phyloP scores from a whole-genome alignment of 106 monocot species.

The Allium cepa region DNA sequence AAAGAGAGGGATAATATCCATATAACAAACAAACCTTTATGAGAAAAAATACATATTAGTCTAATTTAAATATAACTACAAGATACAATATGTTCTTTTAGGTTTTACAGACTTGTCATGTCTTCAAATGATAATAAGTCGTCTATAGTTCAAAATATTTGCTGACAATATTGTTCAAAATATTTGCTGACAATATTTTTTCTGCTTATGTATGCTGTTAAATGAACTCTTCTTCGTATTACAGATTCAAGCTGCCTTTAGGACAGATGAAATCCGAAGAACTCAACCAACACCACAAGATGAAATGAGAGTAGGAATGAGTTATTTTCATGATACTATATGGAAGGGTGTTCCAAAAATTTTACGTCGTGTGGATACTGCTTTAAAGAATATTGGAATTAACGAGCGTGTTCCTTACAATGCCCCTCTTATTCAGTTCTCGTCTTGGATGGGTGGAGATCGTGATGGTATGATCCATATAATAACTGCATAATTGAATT shows the following conservation, averaged over 20 bases:
- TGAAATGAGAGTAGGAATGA: slow-evolving; percentile 99
- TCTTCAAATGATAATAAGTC: too few relatives aligned
- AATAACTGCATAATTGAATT: too few relatives aligned
- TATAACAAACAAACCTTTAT: too few relatives aligned
- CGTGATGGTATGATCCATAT: slow-evolving; percentile 69
- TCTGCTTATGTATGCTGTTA: too few relatives aligned
- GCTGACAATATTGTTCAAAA: too few relatives aligned
- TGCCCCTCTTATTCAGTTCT: slow-evolving; percentile 98
- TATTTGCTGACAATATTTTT: too few relatives aligned
- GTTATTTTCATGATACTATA: slow-evolving; percentile 98
- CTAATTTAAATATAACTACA: too few relatives aligned
- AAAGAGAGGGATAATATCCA: too few relatives aligned
- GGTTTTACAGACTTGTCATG: too few relatives aligned
- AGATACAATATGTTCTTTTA: too few relatives aligned
- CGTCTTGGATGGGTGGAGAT: slow-evolving; percentile 99
- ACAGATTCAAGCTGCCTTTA: slow-evolving; percentile 98
- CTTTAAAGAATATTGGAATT: slow-evolving; percentile 95
- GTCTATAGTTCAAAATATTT: too few relatives aligned
- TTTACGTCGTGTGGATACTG: slow-evolving; percentile 86
- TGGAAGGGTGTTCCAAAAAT: slow-evolving; percentile 99
- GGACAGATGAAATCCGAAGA: slow-evolving; percentile 97
- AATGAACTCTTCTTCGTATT: background rate
- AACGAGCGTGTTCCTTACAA: slow-evolving; percentile 94
- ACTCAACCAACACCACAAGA: slow-evolving; percentile 96
- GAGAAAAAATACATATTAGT: too few relatives aligned